These are phyloP conservation scores for Diversispora eburnea DNA, from an alignment of 192 early-diverging fungal species.

Conservation along the genomic window DNA sequence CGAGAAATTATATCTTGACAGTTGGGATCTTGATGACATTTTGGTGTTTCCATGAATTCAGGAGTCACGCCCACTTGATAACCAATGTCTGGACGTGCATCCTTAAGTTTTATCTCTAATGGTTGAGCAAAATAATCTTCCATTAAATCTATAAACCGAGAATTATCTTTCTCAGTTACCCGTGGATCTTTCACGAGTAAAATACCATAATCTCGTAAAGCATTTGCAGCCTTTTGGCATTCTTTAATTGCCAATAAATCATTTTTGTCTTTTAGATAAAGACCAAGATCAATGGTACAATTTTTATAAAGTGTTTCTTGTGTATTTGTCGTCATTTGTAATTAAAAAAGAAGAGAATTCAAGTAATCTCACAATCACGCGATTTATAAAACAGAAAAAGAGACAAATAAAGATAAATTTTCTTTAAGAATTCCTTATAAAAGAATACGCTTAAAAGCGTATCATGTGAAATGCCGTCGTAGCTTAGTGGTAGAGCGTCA, in stretches of 20 bases:
- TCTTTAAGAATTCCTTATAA: no score
- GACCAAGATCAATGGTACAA: constrained; percentile 47
- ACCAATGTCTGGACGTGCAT: constrained; percentile 58
- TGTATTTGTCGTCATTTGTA: no score
- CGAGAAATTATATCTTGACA: constrained; percentile 55
- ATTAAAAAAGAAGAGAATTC: no score
- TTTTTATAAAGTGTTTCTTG: no score
- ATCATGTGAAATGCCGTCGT: constrained; percentile 36
- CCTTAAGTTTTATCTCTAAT: constrained; percentile 54
- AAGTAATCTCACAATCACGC: no score
- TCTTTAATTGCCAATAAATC: constrained; percentile 51
- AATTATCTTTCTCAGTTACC: constrained; percentile 49
- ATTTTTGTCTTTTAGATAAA: constrained; percentile 52
- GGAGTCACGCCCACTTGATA: constrained; percentile 63
- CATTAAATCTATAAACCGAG: constrained; percentile 55
- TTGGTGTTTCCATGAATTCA: constrained; percentile 62
- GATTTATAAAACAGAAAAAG: no score
- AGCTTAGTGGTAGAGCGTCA: constrained; percentile 68
- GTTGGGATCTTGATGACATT: constrained; percentile 55
- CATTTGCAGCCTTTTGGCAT: constrained; percentile 58
- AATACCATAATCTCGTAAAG: constrained; percentile 60
- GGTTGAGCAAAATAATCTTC: constrained; percentile 71
- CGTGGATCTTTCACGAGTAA: constrained; percentile 66
- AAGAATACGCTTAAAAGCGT: no score
- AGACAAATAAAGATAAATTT: no score